Base-by-base conservation (phyloP, 2,329 filamentous ascomycete genomes). In the Macrophomina phaseolina region DNA sequence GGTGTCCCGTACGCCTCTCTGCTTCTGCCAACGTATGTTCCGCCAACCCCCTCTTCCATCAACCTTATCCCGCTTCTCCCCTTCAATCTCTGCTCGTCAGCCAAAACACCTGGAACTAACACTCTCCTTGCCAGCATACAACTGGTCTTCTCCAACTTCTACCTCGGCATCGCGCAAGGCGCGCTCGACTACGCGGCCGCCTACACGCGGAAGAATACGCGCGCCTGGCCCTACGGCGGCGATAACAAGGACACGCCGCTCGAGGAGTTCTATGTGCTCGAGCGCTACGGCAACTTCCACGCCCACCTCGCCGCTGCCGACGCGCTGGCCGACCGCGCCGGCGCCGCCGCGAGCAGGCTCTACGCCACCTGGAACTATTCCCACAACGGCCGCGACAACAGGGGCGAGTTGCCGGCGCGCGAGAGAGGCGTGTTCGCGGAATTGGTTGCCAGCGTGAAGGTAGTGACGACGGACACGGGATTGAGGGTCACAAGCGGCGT, bases 121-220 rank as follows among this genome's bases (percentile, higher is more conserved):
- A 55, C 4, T 36, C 40, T 9, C 40, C 28, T 9, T 12, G 23
- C 40, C 51, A 84, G 81, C 0, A 89, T 90, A 67, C 87, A 90
- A 73, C 82, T 90, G 0, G 85, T 89, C n/a, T 90, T 90, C 75
- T 82, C 81, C 72, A 90, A 90, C 73, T 87, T 90, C 72, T 89
- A 90, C 73, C 78, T 90, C 1, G 87, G 87, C 2, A 90, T 90
- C 68, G 85, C 87, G 0, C 81, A 83, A 51, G 87, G 88, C 0
- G 84, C 87, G 0, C 78, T 90, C 0, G 78, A 84, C 7, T 83
- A 82, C 51, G 87, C 86, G 0, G 75, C 83, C 0, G 81, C 82
- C 32, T 90, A 90, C 69, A 90, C 88, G 0, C 76, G 75, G 2
- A 83, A 81, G 30, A 78, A 77, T 28, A 90, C 89, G 0, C 82